Percentiles rank a stretch among this genome's conserved stretches.
Evolutionary conservation across 345 rosid species (phyloP).

Genomic region (Salix exigua): DNA sequence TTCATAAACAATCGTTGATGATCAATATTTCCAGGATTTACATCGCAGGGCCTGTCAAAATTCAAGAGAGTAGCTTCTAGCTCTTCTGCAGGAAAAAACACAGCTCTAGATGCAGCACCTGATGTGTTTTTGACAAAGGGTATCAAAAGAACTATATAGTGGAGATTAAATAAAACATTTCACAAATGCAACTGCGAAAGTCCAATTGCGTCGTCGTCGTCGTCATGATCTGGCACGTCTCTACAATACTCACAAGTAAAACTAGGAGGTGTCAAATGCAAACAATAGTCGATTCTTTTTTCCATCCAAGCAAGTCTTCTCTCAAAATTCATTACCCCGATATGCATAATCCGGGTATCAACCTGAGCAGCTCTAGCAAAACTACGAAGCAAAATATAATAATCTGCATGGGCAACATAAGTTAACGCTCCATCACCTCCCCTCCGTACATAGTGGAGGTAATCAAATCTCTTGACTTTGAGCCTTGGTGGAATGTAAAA

Average conservation of each 20-base stretch:
- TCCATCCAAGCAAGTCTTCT: constrained; percentile 79
- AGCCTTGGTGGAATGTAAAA: constrained; percentile 66
- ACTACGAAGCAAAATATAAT: constrained; percentile 64
- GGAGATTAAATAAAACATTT: not conserved
- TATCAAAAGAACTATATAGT: not conserved
- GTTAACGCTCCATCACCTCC: constrained; percentile 47
- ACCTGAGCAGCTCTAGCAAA: constrained; percentile 62
- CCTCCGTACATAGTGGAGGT: constrained; percentile 64
- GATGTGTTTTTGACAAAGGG: not conserved
- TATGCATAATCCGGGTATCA: constrained; percentile 60
- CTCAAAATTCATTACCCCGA: constrained; percentile 64
- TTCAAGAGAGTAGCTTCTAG: not conserved
- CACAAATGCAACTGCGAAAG: constrained; percentile 25
- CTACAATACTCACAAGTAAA: constrained; percentile 46
- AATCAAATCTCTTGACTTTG: constrained; percentile 49
- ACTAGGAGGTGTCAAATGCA: constrained; percentile 42
- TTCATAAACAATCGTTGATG: not conserved
- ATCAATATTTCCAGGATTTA: not conserved
- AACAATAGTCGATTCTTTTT: constrained; percentile 49
- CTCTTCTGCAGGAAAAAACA: not conserved
- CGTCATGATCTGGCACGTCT: constrained; percentile 16
- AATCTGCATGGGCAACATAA: constrained; percentile 73
- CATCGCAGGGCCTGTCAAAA: not conserved
- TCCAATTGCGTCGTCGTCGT: constrained; percentile 17
- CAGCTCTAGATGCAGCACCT: too few species aligned